A percentile compares a stretch with the other conserved stretches of the same genome.
phyloP scores from a whole-genome alignment of 2,329 filamentous ascomycete genomes.

The Cytospora chrysosperma region DNA sequence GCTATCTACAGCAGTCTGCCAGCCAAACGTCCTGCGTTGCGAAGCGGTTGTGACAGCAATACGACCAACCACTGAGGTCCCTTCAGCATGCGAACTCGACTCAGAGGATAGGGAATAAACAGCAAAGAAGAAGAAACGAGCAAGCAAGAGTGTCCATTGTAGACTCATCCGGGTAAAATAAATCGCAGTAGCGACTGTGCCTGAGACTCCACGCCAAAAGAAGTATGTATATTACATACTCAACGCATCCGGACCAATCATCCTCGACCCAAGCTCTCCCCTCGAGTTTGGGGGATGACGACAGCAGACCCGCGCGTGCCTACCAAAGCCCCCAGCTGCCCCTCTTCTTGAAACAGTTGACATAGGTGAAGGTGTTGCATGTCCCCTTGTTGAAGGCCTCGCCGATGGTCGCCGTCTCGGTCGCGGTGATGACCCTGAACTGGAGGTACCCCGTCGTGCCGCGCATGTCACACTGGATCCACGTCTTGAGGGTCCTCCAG shows the following conservation, averaged over 20 bases:
- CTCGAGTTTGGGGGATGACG: not conserved
- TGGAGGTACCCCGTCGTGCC: not conserved
- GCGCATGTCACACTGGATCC: not conserved
- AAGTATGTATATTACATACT: not conserved
- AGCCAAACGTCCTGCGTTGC: no score
- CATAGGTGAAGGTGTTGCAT: not conserved
- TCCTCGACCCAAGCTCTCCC: not conserved
- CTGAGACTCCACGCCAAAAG: not conserved
- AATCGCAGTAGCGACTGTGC: not conserved
- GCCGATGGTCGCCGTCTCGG: not conserved
- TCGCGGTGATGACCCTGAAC: not conserved
- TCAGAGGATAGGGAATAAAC: no score
- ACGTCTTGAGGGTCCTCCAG: not conserved
- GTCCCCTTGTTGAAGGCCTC: not conserved
- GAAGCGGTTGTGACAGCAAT: no score
- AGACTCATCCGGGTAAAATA: no score
- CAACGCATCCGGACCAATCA: not conserved
- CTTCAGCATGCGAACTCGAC: no score
- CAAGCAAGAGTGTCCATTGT: no score
- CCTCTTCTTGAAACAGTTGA: not conserved
- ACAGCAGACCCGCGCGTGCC: not conserved
- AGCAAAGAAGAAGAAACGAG: no score
- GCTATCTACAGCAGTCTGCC: no score
- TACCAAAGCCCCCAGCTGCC: not conserved
- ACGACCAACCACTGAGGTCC: no score